Evolutionary conservation across 441 rosid species (phyloP).

Genomic region (Croton laevigatus): DNA sequence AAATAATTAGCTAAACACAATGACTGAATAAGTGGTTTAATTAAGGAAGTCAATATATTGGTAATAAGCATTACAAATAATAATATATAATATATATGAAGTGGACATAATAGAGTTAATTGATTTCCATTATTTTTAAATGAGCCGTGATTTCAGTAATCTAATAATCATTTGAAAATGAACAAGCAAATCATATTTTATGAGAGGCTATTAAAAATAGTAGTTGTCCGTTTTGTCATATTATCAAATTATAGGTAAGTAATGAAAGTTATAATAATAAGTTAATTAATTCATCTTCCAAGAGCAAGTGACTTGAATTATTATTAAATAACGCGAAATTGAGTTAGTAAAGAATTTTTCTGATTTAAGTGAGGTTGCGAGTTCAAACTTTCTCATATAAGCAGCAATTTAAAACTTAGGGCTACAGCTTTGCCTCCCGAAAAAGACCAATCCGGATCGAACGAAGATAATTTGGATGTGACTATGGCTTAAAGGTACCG

Average conservation of each 20-base stretch:
- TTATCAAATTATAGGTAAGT: neutral
- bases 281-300: neutral
- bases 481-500: too few relatives aligned
- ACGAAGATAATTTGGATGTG: too few relatives aligned
- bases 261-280: neutral
- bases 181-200: neutral
- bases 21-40: too few relatives aligned
- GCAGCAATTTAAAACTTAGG: too few relatives aligned
- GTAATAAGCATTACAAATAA: neutral
- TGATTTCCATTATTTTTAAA: neutral
- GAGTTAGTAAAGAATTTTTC: too few relatives aligned
- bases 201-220: neutral
- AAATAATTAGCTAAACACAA: too few relatives aligned
- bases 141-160: conserved; percentile 10
- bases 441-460: too few relatives aligned
- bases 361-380: too few relatives aligned
- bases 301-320: neutral
- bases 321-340: too few relatives aligned
- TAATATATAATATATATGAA: neutral
- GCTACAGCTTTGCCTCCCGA: too few relatives aligned
- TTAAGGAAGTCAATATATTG: too few relatives aligned
- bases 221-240: neutral
- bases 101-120: conserved; percentile 1
- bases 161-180: neutral
- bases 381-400: too few relatives aligned